These are phyloP conservation scores for Suillus plorans DNA, from an alignment of 768 basidiomycete species.

Conservation along the genomic window DNA sequence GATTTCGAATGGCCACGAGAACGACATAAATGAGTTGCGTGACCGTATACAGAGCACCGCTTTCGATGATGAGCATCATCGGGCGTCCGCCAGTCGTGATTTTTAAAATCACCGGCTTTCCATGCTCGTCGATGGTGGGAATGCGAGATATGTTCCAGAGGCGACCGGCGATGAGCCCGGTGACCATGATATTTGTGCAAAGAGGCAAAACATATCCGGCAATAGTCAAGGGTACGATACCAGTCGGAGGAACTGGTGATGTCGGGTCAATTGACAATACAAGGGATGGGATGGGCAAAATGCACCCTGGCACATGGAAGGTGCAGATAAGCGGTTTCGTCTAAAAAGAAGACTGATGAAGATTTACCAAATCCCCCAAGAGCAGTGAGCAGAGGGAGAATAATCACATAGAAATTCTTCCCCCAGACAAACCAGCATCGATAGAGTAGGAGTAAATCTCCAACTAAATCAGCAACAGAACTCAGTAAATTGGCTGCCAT, in stretches of 20 bases:
- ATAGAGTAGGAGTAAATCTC: slow-evolving; percentile 28
- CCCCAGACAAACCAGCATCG: slow-evolving; percentile 36
- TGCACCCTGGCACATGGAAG: background rate
- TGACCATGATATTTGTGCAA: slow-evolving; percentile 34
- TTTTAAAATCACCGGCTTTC: background rate
- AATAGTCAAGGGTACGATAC: slow-evolving; percentile 28
- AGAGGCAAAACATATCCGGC: slow-evolving; percentile 33
- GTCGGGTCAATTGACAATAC: background rate
- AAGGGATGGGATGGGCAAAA: background rate
- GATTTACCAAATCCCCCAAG: slow-evolving; percentile 27
- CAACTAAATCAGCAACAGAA: slow-evolving; percentile 21
- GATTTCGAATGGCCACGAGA: slow-evolving; percentile 27
- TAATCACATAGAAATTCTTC: slow-evolving; percentile 23
- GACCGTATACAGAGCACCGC: slow-evolving; percentile 29
- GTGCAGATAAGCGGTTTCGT: background rate
- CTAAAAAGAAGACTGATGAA: background rate
- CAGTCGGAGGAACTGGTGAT: slow-evolving; percentile 19
- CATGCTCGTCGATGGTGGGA: slow-evolving; percentile 1
- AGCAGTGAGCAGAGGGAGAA: slow-evolving; percentile 28
- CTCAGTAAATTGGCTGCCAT: slow-evolving; percentile 26
- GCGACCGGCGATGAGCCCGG: slow-evolving; percentile 31
- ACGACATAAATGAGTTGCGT: slow-evolving; percentile 32
- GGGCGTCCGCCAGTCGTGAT: slow-evolving; percentile 12
- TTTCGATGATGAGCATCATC: slow-evolving; percentile 29
- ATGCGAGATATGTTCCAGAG: slow-evolving; percentile 26